A percentile compares a stretch with the other conserved stretches of the same genome.
phyloP scores from a whole-genome alignment of 208 protist species.

The Acanthamoeba pearcei region DNA sequence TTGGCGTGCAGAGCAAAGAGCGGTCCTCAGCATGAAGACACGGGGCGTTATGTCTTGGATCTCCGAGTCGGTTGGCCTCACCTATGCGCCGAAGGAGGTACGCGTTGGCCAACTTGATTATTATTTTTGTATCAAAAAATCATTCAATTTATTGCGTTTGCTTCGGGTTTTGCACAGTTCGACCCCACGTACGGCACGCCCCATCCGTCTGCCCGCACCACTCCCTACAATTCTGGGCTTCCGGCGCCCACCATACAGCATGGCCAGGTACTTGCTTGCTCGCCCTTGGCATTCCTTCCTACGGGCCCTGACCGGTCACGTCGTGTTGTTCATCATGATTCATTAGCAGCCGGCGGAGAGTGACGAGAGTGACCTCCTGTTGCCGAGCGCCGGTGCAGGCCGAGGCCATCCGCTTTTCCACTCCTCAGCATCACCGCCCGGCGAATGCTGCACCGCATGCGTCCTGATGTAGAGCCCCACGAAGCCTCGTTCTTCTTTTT shows the following conservation, averaged over 20 bases:
- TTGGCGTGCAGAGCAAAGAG: not conserved
- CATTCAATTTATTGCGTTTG: not conserved
- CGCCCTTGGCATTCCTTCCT: too few species aligned
- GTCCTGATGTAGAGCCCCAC: not conserved
- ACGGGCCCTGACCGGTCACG: too few species aligned
- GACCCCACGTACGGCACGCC: not conserved
- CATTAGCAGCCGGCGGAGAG: too few species aligned
- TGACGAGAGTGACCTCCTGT: too few species aligned
- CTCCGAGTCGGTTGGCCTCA: constrained; percentile 1
- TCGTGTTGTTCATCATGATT: too few species aligned
- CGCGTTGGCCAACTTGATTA: not conserved
- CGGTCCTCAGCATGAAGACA: not conserved
- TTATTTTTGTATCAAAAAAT: not conserved
- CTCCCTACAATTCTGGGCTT: not conserved
- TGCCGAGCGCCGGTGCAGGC: too few species aligned
- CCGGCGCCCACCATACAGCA: not conserved
- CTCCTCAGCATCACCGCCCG: not conserved
- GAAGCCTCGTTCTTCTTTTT: too few species aligned
- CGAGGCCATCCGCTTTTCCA: not conserved
- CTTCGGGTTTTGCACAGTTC: not conserved
- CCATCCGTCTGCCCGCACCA: not conserved
- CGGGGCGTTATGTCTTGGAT: not conserved
- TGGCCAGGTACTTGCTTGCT: too few species aligned
- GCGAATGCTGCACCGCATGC: not conserved
- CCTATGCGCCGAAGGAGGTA: not conserved